A percentile compares a stretch with the other conserved stretches of the same genome.
Evolutionary conservation across 2,329 filamentous ascomycete genomes (phyloP).

Genomic region (Alternaria tenuissima): DNA sequence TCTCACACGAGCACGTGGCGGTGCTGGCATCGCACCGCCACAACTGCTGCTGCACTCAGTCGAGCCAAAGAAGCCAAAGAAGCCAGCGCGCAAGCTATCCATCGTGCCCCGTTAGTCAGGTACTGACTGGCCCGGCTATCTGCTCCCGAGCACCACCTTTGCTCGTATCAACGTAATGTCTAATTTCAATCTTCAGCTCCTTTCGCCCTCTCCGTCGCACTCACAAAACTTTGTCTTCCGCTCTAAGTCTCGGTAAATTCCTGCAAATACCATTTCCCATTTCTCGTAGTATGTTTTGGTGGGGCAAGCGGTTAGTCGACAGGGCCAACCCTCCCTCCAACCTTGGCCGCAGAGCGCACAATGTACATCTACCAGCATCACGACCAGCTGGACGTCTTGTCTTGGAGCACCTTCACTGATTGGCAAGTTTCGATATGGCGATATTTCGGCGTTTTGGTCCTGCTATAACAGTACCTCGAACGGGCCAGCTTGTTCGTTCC

Average conservation of each 20-base stretch:
- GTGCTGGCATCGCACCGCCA: conserved; percentile 7
- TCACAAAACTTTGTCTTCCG: neutral
- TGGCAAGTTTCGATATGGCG: neutral
- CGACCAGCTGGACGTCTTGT: neutral
- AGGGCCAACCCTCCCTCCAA: neutral
- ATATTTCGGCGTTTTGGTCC: neutral
- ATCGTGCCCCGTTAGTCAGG: conserved; percentile 3
- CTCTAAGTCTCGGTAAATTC: neutral
- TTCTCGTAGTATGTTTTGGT: neutral
- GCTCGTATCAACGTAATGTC: neutral
- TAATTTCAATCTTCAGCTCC: neutral
- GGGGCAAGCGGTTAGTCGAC: neutral
- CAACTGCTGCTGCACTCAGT: neutral
- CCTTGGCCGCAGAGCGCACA: neutral
- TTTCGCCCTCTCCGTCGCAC: neutral
- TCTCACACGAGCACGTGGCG: conserved; percentile 12
- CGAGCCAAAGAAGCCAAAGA: too few relatives aligned
- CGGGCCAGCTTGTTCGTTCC: neutral
- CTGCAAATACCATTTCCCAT: neutral
- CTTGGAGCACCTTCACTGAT: neutral
- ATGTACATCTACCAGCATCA: neutral
- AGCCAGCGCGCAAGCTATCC: neutral
- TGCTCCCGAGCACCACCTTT: neutral
- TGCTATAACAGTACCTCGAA: neutral
- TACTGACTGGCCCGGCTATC: neutral